These are phyloP conservation scores for Stephania cephalantha DNA, from an alignment of 164 flowering plant genomes.

Conservation along the genomic window DNA sequence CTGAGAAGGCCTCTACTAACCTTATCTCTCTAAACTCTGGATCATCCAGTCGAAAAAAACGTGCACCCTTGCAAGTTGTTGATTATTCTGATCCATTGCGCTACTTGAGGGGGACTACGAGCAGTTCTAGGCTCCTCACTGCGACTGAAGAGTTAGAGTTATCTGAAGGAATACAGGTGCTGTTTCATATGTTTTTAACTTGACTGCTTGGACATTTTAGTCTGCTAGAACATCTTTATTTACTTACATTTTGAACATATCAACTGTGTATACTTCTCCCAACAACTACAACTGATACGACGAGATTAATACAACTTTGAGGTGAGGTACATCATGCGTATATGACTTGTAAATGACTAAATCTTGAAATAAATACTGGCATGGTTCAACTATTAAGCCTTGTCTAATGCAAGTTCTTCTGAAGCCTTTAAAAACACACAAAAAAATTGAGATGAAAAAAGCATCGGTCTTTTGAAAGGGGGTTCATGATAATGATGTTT, in stretches of 20 bases:
- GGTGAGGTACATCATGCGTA: neutral
- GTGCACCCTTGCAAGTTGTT: conserved; percentile 45
- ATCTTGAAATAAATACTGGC: no score
- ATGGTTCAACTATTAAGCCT: no score
- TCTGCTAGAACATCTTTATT: neutral
- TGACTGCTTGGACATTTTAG: neutral
- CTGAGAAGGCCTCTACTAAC: conserved; percentile 53
- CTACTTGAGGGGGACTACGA: conserved; percentile 60
- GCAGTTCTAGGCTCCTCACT: conserved; percentile 65
- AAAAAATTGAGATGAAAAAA: no score
- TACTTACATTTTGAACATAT: neutral
- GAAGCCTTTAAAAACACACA: no score
- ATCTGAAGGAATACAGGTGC: conserved; percentile 88
- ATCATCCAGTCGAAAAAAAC: conserved; percentile 52
- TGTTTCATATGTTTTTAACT: neutral
- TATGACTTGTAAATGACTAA: no score
- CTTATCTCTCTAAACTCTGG: conserved; percentile 45
- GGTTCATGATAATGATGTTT: no score
- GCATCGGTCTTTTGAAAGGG: no score
- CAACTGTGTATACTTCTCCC: neutral
- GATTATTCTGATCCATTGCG: conserved; percentile 74
- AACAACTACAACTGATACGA: neutral
- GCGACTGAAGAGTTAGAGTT: conserved; percentile 60
- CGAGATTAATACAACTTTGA: neutral
- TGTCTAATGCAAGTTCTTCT: no score